Evolutionary conservation across 1,139 yeast genomes (phyloP).

Genomic region (Magnusiomyces fungicola): DNA sequence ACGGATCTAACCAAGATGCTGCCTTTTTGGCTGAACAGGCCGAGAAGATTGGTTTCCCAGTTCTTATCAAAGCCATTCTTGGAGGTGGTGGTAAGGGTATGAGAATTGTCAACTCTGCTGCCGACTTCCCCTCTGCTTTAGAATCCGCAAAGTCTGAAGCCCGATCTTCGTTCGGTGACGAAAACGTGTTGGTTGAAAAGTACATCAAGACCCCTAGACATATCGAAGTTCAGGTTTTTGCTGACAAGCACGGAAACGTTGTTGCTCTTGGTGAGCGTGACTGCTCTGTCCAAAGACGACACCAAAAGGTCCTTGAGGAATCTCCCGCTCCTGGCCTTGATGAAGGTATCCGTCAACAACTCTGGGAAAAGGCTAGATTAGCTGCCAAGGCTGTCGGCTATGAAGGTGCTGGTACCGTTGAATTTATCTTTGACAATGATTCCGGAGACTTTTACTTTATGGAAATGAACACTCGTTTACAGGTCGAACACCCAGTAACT

Average conservation of each 20-base stretch:
- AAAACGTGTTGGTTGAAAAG: constrained; percentile 41
- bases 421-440: constrained; percentile 54
- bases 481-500: constrained; percentile 58
- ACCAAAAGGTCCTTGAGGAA: constrained; percentile 46
- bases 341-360: constrained; percentile 44
- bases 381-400: constrained; percentile 50
- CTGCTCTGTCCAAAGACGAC: constrained; percentile 44
- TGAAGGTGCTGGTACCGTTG: constrained; percentile 59
- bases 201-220: constrained; percentile 41
- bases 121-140: constrained; percentile 34
- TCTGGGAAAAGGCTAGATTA: constrained; percentile 52
- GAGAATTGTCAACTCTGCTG: constrained; percentile 35
- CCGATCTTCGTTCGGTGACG: constrained; percentile 37
- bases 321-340: constrained; percentile 49
- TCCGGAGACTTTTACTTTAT: constrained; percentile 50
- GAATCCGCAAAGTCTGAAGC: constrained; percentile 40
- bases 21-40: constrained; percentile 34
- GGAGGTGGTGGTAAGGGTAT: constrained; percentile 51
- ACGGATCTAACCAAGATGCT: constrained; percentile 33
- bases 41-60: constrained; percentile 39
- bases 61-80: constrained; percentile 44
- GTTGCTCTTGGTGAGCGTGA: constrained; percentile 43
- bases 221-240: constrained; percentile 43
- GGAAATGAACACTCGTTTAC: constrained; percentile 57
- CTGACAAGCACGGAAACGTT: constrained; percentile 40